phyloP scores from a whole-genome alignment of 2,329 filamentous ascomycete species.

The Pseudogymnoascus sp. region DNA sequence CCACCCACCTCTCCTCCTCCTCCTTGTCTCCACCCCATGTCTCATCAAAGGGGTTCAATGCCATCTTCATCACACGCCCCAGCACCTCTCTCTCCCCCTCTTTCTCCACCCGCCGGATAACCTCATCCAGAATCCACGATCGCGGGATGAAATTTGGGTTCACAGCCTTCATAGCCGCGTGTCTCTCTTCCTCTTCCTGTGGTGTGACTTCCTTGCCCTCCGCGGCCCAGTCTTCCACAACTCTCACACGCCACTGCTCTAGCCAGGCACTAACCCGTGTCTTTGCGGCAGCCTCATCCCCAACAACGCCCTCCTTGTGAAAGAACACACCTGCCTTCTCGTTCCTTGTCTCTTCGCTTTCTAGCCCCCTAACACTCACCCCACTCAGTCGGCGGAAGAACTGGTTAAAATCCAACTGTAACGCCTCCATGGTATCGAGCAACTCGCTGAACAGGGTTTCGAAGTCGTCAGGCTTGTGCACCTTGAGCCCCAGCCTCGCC shows the following conservation, averaged over 20 bases:
- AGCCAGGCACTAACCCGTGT: conserved; percentile 71
- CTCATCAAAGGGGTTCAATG: conserved; percentile 76
- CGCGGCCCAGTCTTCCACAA: conserved; percentile 68
- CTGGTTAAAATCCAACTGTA: conserved; percentile 88
- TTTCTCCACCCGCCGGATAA: conserved; percentile 84
- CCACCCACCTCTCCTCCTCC: conserved; percentile 76
- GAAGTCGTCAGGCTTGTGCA: conserved; percentile 65
- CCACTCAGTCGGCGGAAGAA: conserved; percentile 76
- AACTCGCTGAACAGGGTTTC: conserved; percentile 72
- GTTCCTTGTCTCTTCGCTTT: conserved; percentile 54
- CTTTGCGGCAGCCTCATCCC: conserved; percentile 56
- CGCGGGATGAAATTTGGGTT: conserved; percentile 92
- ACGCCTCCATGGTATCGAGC: conserved; percentile 70
- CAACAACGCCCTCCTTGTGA: conserved; percentile 62
- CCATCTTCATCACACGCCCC: conserved; percentile 71
- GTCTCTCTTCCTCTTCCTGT: conserved; percentile 52
- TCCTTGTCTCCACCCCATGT: conserved; percentile 60
- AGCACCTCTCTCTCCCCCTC: conserved; percentile 74
- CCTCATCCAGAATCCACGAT: conserved; percentile 86
- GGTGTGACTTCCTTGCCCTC: conserved; percentile 27
- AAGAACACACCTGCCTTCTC: conserved; percentile 70
- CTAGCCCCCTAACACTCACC: conserved; percentile 54
- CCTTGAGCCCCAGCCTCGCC: conserved; percentile 66
- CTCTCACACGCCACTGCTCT: conserved; percentile 62
- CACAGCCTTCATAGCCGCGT: conserved; percentile 68